Evolutionary conservation across 169 alveolate species (phyloP).

Genomic region (Eimeria tenella): DNA sequence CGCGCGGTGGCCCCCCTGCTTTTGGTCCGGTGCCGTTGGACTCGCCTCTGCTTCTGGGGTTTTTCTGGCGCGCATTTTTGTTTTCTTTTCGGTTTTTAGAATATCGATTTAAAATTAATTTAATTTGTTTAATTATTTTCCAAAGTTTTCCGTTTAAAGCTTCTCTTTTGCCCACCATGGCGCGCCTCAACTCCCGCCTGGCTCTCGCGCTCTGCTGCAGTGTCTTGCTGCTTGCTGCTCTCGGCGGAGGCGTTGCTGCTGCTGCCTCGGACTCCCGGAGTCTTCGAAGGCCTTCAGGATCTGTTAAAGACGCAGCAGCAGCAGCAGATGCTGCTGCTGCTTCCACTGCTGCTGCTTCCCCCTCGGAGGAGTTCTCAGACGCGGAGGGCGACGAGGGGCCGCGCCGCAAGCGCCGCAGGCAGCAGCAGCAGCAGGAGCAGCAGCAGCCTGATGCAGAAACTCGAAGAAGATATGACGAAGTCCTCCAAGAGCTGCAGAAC

Average conservation of each 20-base stretch:
- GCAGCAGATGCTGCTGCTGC: neutral
- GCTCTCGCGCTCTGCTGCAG: too few relatives aligned
- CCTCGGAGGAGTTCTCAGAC: too few relatives aligned
- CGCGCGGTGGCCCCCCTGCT: too few relatives aligned
- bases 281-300: too few relatives aligned
- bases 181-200: too few relatives aligned
- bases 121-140: neutral
- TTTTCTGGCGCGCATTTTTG: neutral
- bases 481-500: neutral
- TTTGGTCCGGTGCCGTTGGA: too few relatives aligned
- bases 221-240: too few relatives aligned
- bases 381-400: too few relatives aligned
- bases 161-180: neutral
- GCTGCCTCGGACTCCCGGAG: too few relatives aligned
- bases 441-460: constrained; percentile 20
- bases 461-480: neutral
- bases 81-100: neutral
- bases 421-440: neutral
- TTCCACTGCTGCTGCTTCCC: too few relatives aligned
- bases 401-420: neutral
- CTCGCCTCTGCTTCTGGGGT: neutral
- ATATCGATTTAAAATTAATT: too few relatives aligned
- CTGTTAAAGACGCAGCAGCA: neutral
- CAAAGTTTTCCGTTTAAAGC: neutral
- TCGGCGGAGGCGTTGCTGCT: too few relatives aligned